Percentiles rank a stretch among this genome's conserved stretches.
These are phyloP conservation scores for Knoxia roxburghii DNA, from an alignment of 257 asterid genomes.

Conservation along the genomic window DNA sequence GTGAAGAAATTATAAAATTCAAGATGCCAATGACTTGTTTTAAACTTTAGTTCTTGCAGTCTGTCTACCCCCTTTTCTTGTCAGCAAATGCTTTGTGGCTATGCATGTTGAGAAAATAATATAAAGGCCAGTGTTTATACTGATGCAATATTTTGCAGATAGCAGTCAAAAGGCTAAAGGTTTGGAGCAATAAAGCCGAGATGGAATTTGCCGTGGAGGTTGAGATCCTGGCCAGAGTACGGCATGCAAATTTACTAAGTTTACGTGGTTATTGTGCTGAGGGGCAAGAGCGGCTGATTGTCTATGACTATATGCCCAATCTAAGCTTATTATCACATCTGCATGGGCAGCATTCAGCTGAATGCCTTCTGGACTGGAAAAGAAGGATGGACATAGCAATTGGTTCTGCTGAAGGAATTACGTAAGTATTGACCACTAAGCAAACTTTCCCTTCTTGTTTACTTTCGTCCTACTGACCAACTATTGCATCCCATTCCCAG, in stretches of 20 bases:
- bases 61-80: no score
- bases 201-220: slow-evolving; percentile 83
- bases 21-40: neutral
- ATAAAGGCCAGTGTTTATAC: neutral
- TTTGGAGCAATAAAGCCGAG: slow-evolving; percentile 91
- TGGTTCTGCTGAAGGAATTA: slow-evolving; percentile 86
- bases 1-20: no score
- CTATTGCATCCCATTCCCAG: slow-evolving; percentile 40
- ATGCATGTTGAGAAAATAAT: neutral
- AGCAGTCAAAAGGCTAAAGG: slow-evolving; percentile 87
- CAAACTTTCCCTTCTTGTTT: neutral
- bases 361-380: slow-evolving; percentile 77
- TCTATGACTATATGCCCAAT: slow-evolving; percentile 82
- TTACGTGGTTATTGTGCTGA: slow-evolving; percentile 86
- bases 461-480: slow-evolving; percentile 13
- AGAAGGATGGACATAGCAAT: slow-evolving; percentile 77
- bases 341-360: slow-evolving; percentile 87
- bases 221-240: slow-evolving; percentile 82
- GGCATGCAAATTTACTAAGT: slow-evolving; percentile 74
- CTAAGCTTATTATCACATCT: slow-evolving; percentile 85
- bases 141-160: slow-evolving; percentile 43
- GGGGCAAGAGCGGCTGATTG: slow-evolving; percentile 92
- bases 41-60: no score
- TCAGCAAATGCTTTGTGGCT: neutral
- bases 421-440: slow-evolving; percentile 40